Evolutionary conservation across 306 rosid genomes (phyloP), one percentile per base, ranked within the genome.

Genomic region (Adenanthera pavonina): DNA sequence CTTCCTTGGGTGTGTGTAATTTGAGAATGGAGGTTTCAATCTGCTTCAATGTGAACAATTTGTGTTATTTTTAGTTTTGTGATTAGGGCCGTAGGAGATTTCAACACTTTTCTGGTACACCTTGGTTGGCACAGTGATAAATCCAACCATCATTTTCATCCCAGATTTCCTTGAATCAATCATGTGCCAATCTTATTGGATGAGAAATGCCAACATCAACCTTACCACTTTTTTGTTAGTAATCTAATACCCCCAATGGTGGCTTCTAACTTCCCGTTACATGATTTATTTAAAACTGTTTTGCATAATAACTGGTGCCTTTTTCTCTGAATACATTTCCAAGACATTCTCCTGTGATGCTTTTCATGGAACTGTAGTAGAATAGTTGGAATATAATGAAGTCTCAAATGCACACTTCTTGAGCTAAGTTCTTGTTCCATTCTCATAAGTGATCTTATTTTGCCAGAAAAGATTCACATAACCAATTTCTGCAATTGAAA

Each of bases 91-190:
- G 13, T 48, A 1, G 75, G 40, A 70, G 75, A 7, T 12, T 70
- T 69, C 6, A 34, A 69, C 30, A 34, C 40, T 49, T 14, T 72
- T 72, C 40, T 49, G 1, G 36, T 51, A 72, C 17, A 49, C 10
- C 16, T 25, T 25, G 5, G 43, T 47, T 52, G 25, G 64, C 64
- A 1, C 17, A 16, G 14, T 48, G 57, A 30, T 15, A 10, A 49
- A 20, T 15, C 47, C 53, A 46, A 48, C 35, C 15, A 53, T 34
- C 17, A 41, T 62, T 12, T 12, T 38, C 73, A 47, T n/a, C 73
- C 35, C 33, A 9, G 61, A 48, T 47, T 20, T 77, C 73, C 49
- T 47, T 33, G 30, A 64, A 77, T 38, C 52, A 74, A 74, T 6
- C 34, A 36, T 74, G 35, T 40, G 35, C 12, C 78, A 54, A 25